phyloP scores from a whole-genome alignment of 495 filamentous ascomycete species.

The Sporormia fimetaria region DNA sequence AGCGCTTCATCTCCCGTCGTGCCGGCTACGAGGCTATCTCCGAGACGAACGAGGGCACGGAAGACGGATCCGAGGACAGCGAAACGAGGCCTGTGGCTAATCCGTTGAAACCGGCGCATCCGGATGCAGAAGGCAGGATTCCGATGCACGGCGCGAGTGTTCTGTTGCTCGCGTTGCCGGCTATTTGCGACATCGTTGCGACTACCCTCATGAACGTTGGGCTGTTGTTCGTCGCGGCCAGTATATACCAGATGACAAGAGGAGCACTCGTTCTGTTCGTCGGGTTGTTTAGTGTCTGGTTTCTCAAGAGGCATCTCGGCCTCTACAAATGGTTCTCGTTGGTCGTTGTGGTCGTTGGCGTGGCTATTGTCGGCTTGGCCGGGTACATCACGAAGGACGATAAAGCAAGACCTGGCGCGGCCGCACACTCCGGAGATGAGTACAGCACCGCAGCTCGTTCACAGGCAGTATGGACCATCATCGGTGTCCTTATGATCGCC shows the following conservation, averaged over 20 bases:
- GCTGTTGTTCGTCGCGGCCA: conserved; percentile 82
- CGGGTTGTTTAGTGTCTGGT: conserved; percentile 85
- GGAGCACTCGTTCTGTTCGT: conserved; percentile 92
- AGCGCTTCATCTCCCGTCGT: conserved; percentile 42
- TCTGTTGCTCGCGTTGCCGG: conserved; percentile 70
- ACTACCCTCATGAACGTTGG: conserved; percentile 97
- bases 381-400: conserved; percentile 60
- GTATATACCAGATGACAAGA: conserved; percentile 97
- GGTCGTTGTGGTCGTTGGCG: conserved; percentile 74
- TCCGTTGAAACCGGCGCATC: conserved; percentile 33
- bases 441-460: conserved; percentile 36
- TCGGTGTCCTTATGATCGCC: conserved; percentile 82
- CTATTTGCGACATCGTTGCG: conserved; percentile 84
- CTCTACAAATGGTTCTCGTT: conserved; percentile 84
- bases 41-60: conserved; percentile 4
- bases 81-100: conserved; percentile 38
- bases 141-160: conserved; percentile 62
- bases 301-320: conserved; percentile 64
- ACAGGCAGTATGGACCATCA: conserved; percentile 57
- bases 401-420: conserved; percentile 32
- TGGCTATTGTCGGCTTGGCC: conserved; percentile 79
- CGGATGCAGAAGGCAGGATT: conserved; percentile 34
- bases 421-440: conserved; percentile 23
- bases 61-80: conserved; percentile 10
- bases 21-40: conserved; percentile 56